Evolutionary conservation across 1,284 basidiomycete genomes (phyloP), one percentile per base, ranked within the genome.

Genomic region (Fomitopsis schrenkii): DNA sequence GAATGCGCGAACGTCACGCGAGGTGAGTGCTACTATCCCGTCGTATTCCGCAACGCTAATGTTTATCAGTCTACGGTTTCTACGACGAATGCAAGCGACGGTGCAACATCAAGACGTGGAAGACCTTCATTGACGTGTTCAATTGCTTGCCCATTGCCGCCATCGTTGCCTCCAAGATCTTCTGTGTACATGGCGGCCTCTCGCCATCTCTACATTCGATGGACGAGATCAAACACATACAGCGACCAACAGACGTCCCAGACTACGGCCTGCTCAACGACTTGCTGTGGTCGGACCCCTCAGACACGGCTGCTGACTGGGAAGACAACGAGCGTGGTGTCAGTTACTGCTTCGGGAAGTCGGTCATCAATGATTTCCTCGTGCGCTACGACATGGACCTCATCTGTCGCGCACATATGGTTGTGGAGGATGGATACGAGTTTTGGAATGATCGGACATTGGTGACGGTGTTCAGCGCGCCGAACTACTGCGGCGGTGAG

Each of bases 251-350:
- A 57, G 97, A 99, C 74, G 97, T 99, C 15, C 97, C 97, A n/a
- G 97, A 99, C 78, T 99, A 95, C 72, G 97, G 97, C 26, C 83
- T 99, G 44, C 83, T 99, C 62, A 99, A 99, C 72, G 97, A 99
- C 76, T 81, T 99, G 40, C 81, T 99, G 57, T 99, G 97, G 97
- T 97, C 93, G 33, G 97, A 99, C 80, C 97, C 97, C 26, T 95
- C 93, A 46, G 97, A 99, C 76, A 98, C 96, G 17, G 97, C 97
- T 14, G 76, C 94, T 45, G 97, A 99, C 72, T 99, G 97, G 97
- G 97, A 99, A 78, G 97, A 99, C 76, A 99, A 99, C 75, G 97
- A 99, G 76, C 84, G 97, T 62, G 97, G 97, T n/a, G 97, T 99
- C 60, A 97, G 95, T 73, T 99, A 97, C 80, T 99, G 97, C 78